These are phyloP conservation scores for Chlamydomonas schloesseri DNA, from an alignment of 139 green algal species.

Conservation along the genomic window DNA sequence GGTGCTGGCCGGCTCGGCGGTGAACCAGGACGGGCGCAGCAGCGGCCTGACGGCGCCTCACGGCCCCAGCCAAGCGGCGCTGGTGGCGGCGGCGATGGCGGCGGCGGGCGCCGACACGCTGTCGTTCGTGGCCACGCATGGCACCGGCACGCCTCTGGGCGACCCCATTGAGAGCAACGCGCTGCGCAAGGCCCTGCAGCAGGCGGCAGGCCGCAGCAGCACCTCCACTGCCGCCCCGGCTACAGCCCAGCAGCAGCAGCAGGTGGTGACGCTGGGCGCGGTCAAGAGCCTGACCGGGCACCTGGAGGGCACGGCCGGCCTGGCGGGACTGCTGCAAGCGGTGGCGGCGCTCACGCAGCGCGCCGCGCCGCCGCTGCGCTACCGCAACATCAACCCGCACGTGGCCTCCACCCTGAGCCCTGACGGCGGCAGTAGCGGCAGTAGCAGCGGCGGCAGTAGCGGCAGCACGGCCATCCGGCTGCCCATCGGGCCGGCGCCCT, in stretches of 20 bases:
- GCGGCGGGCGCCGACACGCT: constrained; percentile 42
- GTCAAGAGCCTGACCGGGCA: constrained; percentile 82
- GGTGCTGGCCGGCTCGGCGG: constrained; percentile 72
- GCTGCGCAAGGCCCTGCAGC: constrained; percentile 70
- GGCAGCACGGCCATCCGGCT: constrained; percentile 41
- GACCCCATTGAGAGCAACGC: constrained; percentile 87
- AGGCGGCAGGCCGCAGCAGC: not conserved
- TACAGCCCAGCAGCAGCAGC: not conserved
- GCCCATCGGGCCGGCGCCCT: constrained; percentile 62
- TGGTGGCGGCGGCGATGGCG: constrained; percentile 66
- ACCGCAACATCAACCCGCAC: constrained; percentile 80
- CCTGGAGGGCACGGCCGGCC: constrained; percentile 82
- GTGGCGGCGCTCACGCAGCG: constrained; percentile 54
- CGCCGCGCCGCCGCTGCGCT: constrained; percentile 68
- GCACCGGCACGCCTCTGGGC: constrained; percentile 81
- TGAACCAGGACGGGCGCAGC: constrained; percentile 93
- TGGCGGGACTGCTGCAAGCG: constrained; percentile 80
- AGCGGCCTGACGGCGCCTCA: constrained; percentile 88
- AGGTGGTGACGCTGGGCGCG: constrained; percentile 54
- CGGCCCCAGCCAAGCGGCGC: constrained; percentile 79
- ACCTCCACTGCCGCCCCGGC: not conserved
- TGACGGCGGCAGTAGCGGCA: too few relatives aligned
- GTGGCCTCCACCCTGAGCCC: constrained; percentile 54
- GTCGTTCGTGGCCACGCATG: constrained; percentile 60
- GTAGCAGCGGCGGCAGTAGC: too few relatives aligned